These are phyloP conservation scores for Strobilomyces dryophilus DNA, from an alignment of 768 basidiomycete genomes.

Conservation along the genomic window DNA sequence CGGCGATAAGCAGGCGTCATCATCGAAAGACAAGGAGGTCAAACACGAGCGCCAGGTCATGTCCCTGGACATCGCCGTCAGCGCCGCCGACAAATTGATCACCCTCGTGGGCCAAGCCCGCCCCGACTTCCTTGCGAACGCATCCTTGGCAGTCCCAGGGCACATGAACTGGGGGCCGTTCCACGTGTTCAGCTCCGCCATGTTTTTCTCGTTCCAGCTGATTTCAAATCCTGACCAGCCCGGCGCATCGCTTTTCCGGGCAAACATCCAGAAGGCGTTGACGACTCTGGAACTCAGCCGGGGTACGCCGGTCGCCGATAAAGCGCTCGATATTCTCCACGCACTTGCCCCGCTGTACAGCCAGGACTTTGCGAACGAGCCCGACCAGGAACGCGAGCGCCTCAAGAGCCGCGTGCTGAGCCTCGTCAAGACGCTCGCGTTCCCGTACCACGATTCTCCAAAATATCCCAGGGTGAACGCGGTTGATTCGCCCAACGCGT, in stretches of 20 bases:
- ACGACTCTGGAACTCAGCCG: constrained; percentile 61
- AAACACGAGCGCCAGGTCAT: constrained; percentile 43
- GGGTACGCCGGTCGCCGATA: constrained; percentile 67
- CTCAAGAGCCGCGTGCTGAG: constrained; percentile 58
- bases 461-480: constrained; percentile 43
- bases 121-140: constrained; percentile 69
- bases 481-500: constrained; percentile 46
- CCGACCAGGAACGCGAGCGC: constrained; percentile 50
- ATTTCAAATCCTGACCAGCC: constrained; percentile 78
- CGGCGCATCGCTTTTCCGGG: constrained; percentile 71
- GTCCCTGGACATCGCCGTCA: constrained; percentile 70
- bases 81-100: constrained; percentile 74
- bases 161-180: constrained; percentile 84
- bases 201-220: constrained; percentile 90
- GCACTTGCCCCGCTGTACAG: constrained; percentile 73
- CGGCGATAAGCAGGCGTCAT: constrained; percentile 26
- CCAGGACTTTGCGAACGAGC: constrained; percentile 51
- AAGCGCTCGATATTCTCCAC: constrained; percentile 65
- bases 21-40: constrained; percentile 27
- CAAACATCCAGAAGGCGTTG: constrained; percentile 68
- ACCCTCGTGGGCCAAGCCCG: constrained; percentile 72
- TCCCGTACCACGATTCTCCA: constrained; percentile 74
- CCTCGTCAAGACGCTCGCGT: constrained; percentile 70
- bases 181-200: constrained; percentile 81
- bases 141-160: constrained; percentile 67